Conservation (phyloP, 768 basidiomycete genomes). For the Lactarius trivialis region DNA sequence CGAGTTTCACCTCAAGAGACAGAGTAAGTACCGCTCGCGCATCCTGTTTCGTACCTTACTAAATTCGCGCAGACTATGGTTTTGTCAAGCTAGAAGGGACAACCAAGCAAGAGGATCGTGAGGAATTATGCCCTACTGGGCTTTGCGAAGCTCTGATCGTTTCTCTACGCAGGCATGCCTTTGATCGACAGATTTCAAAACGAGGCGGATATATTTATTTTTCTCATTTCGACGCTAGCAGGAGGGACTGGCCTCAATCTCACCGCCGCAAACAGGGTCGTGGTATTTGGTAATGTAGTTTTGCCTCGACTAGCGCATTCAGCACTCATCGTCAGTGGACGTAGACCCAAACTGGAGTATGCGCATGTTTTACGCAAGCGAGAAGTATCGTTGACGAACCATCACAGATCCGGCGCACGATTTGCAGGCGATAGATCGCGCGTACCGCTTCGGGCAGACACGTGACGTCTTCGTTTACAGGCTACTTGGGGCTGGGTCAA, state of each 20-base stretch:
- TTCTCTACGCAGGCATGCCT: conserved; percentile 56
- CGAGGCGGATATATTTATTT: conserved; percentile 66
- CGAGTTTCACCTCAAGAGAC: conserved; percentile 59
- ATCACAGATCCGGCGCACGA: conserved; percentile 89
- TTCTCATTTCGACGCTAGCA: conserved; percentile 85
- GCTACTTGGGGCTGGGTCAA: conserved; percentile 77
- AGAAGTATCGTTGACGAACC: background rate
- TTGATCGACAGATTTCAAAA: conserved; percentile 80
- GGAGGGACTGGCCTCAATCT: conserved; percentile 90
- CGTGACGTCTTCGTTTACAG: conserved; percentile 82
- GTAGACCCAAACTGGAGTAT: conserved; percentile 92
- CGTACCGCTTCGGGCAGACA: conserved; percentile 81
- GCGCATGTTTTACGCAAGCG: conserved; percentile 27
- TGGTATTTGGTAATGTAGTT: conserved; percentile 61
- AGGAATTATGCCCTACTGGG: conserved; percentile 26
- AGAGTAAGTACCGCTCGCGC: conserved; percentile 35
- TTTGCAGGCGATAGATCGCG: conserved; percentile 85
- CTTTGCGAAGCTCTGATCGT: background rate
- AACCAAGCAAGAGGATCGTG: conserved; percentile 59
- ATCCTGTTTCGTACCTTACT: background rate
- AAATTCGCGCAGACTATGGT: conserved; percentile 36
- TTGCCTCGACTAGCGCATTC: background rate
- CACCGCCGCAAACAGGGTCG: conserved; percentile 90
- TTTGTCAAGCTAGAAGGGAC: conserved; percentile 80
- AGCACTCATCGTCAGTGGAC: background rate